Evolutionary conservation across 192 early-diverging fungal species (phyloP), one percentile per base, ranked within the genome.

Genomic region (Allomyces javanicus): DNA sequence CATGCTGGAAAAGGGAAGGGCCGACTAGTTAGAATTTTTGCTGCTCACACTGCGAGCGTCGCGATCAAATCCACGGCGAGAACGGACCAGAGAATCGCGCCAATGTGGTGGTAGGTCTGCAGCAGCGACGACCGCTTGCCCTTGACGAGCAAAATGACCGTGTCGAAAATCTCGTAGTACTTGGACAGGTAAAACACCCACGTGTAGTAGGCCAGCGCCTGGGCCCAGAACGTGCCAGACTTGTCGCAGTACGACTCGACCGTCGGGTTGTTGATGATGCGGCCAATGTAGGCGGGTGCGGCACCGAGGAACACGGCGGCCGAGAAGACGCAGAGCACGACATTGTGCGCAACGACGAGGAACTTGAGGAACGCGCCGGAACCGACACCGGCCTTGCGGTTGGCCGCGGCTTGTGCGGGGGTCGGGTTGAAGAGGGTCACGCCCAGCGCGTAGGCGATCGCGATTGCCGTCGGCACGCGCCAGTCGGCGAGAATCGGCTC

Each of bases 161-260:
- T 93, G 69, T 93, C 91, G 63, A 93, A 78, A 40, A 93, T 79
- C 72, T 93, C 91, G 75, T 91, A 40, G 73, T 83, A 88, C 74
- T 90, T 90, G 76, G 85, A 87, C 23, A 93, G 82, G 76, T 93
- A 93, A 73, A 93, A 93, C 67, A 89, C 66, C 64, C 88, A 93
- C 55, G 86, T 84, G 79, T 86, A 90, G 76, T 89, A 88, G 68
- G 80, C 86, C 68, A 90, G 81, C 64, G 77, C 76, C 71, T 79
- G 73, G 67, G 86, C 81, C 86, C 86, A 88, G 43, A 89, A 70
- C 22, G 71, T 74, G n/a, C 73, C 66, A 67, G 85, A 82, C 11
- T 72, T 68, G 66, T 91, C 86, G 66, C 86, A 88, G 67, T 80
- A 66, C 44, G 75, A 73, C 66, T 85, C 74, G 26, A 64, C 72